A percentile compares a stretch with the other conserved stretches of the same genome.
Evolutionary conservation across 2,329 filamentous ascomycete genomes (phyloP).

Genomic region (Paracoccidioides lutzii): DNA sequence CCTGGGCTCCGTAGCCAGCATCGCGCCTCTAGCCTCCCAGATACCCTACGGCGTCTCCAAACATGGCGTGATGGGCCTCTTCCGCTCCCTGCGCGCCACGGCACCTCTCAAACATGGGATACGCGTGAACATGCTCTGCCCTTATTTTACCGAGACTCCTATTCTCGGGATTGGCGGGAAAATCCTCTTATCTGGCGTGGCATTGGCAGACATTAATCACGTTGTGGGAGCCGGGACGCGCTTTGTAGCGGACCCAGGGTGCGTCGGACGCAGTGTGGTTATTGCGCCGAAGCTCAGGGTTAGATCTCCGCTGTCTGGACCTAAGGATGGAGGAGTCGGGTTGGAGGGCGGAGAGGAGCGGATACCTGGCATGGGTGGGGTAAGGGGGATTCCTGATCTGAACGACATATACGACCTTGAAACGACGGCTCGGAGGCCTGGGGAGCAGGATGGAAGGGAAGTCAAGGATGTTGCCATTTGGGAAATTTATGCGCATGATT

Average conservation of each 20-base stretch:
- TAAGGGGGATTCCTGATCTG: constrained; percentile 11
- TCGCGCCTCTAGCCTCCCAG: constrained; percentile 29
- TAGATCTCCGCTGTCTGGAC: constrained; percentile 10
- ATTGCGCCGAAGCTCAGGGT: constrained; percentile 45
- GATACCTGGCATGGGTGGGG: constrained; percentile 7
- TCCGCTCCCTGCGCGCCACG: constrained; percentile 43
- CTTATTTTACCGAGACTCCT: constrained; percentile 55
- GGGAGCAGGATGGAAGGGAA: constrained; percentile 9
- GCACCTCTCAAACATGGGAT: constrained; percentile 39
- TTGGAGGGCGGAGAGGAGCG: constrained; percentile 14
- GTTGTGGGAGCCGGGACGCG: constrained; percentile 53
- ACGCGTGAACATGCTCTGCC: constrained; percentile 52
- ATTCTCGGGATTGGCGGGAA: constrained; percentile 39
- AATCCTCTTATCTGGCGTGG: constrained; percentile 44
- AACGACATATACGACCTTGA: constrained; percentile 8
- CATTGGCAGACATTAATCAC: constrained; percentile 41
- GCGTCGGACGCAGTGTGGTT: constrained; percentile 45
- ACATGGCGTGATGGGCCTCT: constrained; percentile 54
- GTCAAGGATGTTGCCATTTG: constrained; percentile 38
- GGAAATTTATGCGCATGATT: constrained; percentile 51
- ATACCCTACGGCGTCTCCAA: constrained; percentile 50
- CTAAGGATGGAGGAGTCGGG: constrained; percentile 1
- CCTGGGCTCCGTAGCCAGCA: constrained; percentile 49
- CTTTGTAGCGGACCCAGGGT: constrained; percentile 45
- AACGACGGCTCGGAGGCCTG: constrained; percentile 10